Base-by-base conservation (phyloP, 352 stramenopile species). In the Pilasporangium apinafurcum region DNA sequence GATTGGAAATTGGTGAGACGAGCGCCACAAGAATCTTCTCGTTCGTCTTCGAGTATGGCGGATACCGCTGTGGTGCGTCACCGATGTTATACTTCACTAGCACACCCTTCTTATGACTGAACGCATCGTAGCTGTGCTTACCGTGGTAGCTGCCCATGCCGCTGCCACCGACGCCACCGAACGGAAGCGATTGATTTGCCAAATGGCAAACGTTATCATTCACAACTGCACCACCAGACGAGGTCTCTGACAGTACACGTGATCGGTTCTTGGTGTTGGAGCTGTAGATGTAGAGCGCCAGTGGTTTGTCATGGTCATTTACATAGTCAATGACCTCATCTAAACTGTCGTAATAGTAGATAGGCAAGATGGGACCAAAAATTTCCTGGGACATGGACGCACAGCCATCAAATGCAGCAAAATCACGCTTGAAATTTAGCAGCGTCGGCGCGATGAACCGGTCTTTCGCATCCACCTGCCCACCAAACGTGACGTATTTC, bases 291-390 rank as follows among this genome's bases (percentile, higher is more conserved):
- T 97, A 97, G 7, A 96, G 62, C n/a, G 85, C 61, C 10, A 97
- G 62, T 4, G 90, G 88, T 40, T 92, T 95, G 4, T 83, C 59
- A 22, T 53, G 55, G 17, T 32, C 17, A 18, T 43, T 62, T 25
- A 83, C 51, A 24, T 68, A 69, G 39, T 45, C 49, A 20, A 81
- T 64, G 5, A 66, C 40, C 16, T 55, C 40, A 8, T 65, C 38
- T 26, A 81, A 32, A 16, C 68, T 34, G 8, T 79, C 60, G 43
- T 85, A 89, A 56, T 89, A 92, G 28, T 94, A 67, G 36, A 99
- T 90, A 1, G 95, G 90, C 36, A 99, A 53, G 28, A 98, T 48
- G 3, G 95, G 95, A 5, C 95, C 95, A 65, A 99, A 99, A 24
- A 98, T 90, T 64, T 99, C 95, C 44, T 98, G 83, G 17, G 77